Evolutionary conservation across 768 basidiomycete species (phyloP).

Genomic region (Tylopilus rubrobrunneus): DNA sequence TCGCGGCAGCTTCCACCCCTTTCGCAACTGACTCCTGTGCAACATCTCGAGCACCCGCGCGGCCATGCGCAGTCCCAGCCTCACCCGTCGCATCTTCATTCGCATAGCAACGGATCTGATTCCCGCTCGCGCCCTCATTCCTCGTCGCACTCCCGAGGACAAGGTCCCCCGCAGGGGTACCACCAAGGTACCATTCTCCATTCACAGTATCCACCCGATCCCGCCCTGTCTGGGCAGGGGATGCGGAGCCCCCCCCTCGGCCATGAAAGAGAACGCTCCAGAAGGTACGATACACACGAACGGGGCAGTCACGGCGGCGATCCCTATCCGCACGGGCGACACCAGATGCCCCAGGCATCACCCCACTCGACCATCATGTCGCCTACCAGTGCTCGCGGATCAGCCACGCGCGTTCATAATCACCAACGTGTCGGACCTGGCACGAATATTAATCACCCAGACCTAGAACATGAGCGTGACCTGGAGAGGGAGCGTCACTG

Average conservation of each 20-base stretch:
- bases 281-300: constrained; percentile 49
- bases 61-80: constrained; percentile 33
- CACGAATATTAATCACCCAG: constrained; percentile 46
- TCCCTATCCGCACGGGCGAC: constrained; percentile 31
- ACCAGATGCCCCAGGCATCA: constrained; percentile 30
- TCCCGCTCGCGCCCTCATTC: constrained; percentile 49
- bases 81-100: constrained; percentile 41
- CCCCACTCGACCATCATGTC: constrained; percentile 33
- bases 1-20: constrained; percentile 48
- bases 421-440: constrained; percentile 69
- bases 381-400: constrained; percentile 34
- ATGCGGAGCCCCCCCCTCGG: constrained; percentile 48
- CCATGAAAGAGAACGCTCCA: constrained; percentile 40
- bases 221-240: constrained; percentile 40
- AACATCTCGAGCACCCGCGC: constrained; percentile 35
- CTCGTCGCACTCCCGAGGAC: constrained; percentile 49
- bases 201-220: constrained; percentile 45
- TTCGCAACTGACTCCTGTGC: constrained; percentile 44
- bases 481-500: constrained; percentile 45
- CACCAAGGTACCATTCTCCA: constrained; percentile 38
- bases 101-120: constrained; percentile 38
- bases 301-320: constrained; percentile 32
- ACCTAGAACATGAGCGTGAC: constrained; percentile 36
- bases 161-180: constrained; percentile 29
- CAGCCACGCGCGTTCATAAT: constrained; percentile 46